Evolutionary conservation across 768 basidiomycete species (phyloP), one percentile per base, ranked within the genome.

Genomic region (Boletus bicolor): DNA sequence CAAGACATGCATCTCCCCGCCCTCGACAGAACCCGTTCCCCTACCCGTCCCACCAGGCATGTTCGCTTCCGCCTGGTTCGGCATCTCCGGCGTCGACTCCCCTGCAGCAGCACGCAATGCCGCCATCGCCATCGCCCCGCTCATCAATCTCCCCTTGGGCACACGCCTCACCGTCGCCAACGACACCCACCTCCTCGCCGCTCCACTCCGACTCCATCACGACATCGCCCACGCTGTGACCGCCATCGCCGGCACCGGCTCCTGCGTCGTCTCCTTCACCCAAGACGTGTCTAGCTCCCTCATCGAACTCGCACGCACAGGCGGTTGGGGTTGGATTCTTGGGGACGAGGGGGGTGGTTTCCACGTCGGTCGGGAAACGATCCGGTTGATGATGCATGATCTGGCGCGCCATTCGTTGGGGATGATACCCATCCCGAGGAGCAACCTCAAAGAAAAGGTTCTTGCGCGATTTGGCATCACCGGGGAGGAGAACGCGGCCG

Each of bases 291-390:
- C 66, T 11, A 73, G 72, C 8, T 56, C 58, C n/a, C 74, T 88
- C 21, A 66, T 80, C 46, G 84, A 89, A 62, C 77, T 89, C 41
- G 87, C 83, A 1, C 79, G 90, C 7, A 78, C 82, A 32, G 89
- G 90, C 4, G 89, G 90, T 1, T 91, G 86, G 87, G 89, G 90
- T 0, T 91, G 89, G 87, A 83, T 91, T 19, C 75, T 91, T 11
- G 89, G 90, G 7, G 90, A 92, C 65, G 90, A 92, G 67, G 91
- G 91, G 11, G 84, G 89, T 21, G 91, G 91, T 11, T 93, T 82
- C 63, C 80, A 87, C 64, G 85, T 92, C 55, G 91, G 91, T 7
- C 77, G 87, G 37, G 88, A 89, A 65, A 79, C 90, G 0, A 66
- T 92, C 21, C 85, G 91, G 5, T 80, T 86, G 58, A 78, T 92